phyloP scores from a whole-genome alignment of 1,284 basidiomycete genomes.

The Apiotrichum porosum region DNA sequence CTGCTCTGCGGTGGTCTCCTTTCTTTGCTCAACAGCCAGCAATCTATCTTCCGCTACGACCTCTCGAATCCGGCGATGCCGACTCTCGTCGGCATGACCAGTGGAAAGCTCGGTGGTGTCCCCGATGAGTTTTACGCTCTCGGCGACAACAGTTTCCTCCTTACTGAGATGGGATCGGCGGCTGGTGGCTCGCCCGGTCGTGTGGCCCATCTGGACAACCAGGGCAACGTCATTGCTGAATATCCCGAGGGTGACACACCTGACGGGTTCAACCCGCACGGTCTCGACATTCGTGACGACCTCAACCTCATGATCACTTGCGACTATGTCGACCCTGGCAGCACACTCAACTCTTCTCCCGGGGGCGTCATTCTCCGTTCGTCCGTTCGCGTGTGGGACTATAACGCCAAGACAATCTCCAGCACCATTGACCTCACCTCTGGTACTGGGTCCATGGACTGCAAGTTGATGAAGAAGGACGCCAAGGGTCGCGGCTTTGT shows the following conservation, averaged over 20 bases:
- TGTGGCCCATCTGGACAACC: slow-evolving; percentile 4
- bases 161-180: slow-evolving; percentile 13
- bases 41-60: slow-evolving; percentile 15
- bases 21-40: slow-evolving; percentile 8
- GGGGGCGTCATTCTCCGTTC: slow-evolving; percentile 5
- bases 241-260: slow-evolving; percentile 8
- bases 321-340: slow-evolving; percentile 9
- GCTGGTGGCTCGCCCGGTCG: slow-evolving; percentile 7
- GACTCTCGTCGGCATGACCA: background rate
- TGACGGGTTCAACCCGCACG: slow-evolving; percentile 14
- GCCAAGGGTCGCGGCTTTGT: slow-evolving; percentile 9
- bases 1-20: slow-evolving; percentile 16
- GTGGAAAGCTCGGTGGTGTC: slow-evolving; percentile 2
- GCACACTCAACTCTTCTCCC: slow-evolving; percentile 1
- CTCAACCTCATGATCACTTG: slow-evolving; percentile 14
- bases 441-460: slow-evolving; percentile 13
- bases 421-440: slow-evolving; percentile 6
- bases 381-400: slow-evolving; percentile 13
- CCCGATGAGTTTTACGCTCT: slow-evolving; percentile 15
- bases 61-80: slow-evolving; percentile 5
- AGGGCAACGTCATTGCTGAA: slow-evolving; percentile 10
- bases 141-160: slow-evolving; percentile 9
- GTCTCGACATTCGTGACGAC: slow-evolving; percentile 13
- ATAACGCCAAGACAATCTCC: slow-evolving; percentile 4
- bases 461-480: slow-evolving; percentile 8